phyloP scores from a whole-genome alignment of 2,329 filamentous ascomycete genomes.

The Incumbomyces lentus region DNA sequence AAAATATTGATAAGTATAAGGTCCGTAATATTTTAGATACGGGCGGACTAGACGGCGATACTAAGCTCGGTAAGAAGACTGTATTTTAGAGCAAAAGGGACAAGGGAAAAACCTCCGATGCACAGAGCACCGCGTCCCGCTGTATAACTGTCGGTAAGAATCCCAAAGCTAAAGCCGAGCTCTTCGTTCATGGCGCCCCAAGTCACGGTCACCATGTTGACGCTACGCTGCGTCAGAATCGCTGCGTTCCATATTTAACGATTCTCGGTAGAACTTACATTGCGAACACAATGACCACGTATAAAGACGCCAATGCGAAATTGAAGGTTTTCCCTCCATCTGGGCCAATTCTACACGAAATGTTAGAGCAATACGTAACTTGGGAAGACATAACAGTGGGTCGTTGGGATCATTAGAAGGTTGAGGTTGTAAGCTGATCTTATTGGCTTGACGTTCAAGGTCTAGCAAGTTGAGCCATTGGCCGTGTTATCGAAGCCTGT shows the following conservation, averaged over 20 bases:
- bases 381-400: conserved; percentile 23
- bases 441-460: background rate
- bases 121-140: conserved; percentile 33
- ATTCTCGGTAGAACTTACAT: conserved; percentile 18
- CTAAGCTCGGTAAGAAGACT: conserved; percentile 31
- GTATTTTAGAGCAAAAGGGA: conserved; percentile 38
- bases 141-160: conserved; percentile 38
- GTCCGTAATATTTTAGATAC: conserved; percentile 32
- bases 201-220: conserved; percentile 32
- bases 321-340: conserved; percentile 32
- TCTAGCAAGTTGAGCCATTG: background rate
- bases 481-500: background rate
- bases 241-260: no score
- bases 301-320: conserved; percentile 33
- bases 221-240: background rate
- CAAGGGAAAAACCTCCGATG: conserved; percentile 33
- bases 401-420: conserved; percentile 31
- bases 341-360: conserved; percentile 34
- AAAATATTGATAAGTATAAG: conserved; percentile 36
- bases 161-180: conserved; percentile 32
- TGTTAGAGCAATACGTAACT: no score
- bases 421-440: conserved; percentile 27
- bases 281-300: conserved; percentile 34
- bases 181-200: conserved; percentile 36
- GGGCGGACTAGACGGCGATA: conserved; percentile 35